Evolutionary conservation across 805 yeast species (phyloP).

Genomic region (Yarrowia bubula): DNA sequence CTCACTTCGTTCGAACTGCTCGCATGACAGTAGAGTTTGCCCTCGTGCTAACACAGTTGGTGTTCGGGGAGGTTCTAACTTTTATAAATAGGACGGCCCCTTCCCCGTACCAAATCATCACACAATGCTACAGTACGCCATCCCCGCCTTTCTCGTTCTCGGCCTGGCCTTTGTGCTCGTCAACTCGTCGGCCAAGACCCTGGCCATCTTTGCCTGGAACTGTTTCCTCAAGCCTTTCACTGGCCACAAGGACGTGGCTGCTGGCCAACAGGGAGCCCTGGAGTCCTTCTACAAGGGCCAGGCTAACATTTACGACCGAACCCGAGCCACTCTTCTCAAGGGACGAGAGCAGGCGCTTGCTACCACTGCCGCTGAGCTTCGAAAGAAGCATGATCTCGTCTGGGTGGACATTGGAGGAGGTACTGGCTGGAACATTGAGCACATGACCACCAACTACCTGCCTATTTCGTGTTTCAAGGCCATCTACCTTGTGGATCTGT

Average conservation of each 20-base stretch:
- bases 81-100: conserved; percentile 10
- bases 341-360: conserved; percentile 66
- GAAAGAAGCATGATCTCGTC: conserved; percentile 37
- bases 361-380: conserved; percentile 58
- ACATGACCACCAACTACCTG: conserved; percentile 55
- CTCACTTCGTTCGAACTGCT: too few relatives aligned
- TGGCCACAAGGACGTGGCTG: conserved; percentile 33
- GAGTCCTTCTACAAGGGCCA: conserved; percentile 74
- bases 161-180: conserved; percentile 27
- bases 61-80: conserved; percentile 1
- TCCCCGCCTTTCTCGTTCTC: conserved; percentile 28
- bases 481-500: conserved; percentile 69
- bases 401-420: conserved; percentile 69
- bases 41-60: conserved; percentile 20
- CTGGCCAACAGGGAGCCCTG: conserved; percentile 54
- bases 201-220: conserved; percentile 43
- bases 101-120: background rate
- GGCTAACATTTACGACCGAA: conserved; percentile 72
- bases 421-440: conserved; percentile 78
- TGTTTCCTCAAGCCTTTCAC: conserved; percentile 63
- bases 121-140: conserved; percentile 24
- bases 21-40: conserved; percentile 26
- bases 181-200: conserved; percentile 30
- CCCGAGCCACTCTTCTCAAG: conserved; percentile 62
- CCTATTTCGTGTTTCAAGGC: conserved; percentile 56